Conservation (phyloP, 805 yeast genomes). For the Candida sphagnicola region DNA sequence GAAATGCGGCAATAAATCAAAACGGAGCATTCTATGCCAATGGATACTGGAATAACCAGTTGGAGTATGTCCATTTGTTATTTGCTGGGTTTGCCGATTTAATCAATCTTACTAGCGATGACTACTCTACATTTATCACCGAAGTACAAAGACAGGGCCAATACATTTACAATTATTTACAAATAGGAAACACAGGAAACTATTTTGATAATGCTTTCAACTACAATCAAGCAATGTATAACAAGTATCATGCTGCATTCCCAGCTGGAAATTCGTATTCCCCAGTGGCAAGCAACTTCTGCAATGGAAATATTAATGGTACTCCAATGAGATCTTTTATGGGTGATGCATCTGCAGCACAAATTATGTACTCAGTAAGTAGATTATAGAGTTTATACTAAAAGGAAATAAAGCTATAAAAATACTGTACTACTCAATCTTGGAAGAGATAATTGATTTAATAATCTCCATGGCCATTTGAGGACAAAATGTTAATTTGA, state of each 20-base stretch:
- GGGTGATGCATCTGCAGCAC: constrained; percentile 16
- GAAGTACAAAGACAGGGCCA: constrained; percentile 9
- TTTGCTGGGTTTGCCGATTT: constrained; percentile 21
- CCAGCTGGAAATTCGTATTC: constrained; percentile 3
- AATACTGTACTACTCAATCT: too few species aligned
- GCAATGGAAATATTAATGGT: constrained; percentile 7
- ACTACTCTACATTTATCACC: constrained; percentile 1
- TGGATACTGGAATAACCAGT: constrained; percentile 21
- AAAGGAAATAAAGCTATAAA: not conserved
- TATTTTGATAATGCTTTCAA: constrained; percentile 7
- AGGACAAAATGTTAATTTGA: too few species aligned
- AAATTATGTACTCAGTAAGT: constrained; percentile 6
- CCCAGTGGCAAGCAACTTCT: constrained; percentile 8
- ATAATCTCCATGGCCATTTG: too few species aligned
- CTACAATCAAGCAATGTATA: constrained; percentile 7
- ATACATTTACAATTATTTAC: constrained; percentile 9
- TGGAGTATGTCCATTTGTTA: constrained; percentile 19
- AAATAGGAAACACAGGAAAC: constrained; percentile 9
- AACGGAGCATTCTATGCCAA: constrained; percentile 17
- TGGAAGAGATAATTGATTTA: too few species aligned
- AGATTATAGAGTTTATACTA: not conserved
- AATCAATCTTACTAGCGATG: not conserved
- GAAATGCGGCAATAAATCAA: constrained; percentile 12
- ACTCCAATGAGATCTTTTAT: constrained; percentile 10
- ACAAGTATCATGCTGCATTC: constrained; percentile 6